These are phyloP conservation scores for Paracorniculantispora psalliotae DNA, from an alignment of 2,329 filamentous ascomycete species.

Conservation along the genomic window DNA sequence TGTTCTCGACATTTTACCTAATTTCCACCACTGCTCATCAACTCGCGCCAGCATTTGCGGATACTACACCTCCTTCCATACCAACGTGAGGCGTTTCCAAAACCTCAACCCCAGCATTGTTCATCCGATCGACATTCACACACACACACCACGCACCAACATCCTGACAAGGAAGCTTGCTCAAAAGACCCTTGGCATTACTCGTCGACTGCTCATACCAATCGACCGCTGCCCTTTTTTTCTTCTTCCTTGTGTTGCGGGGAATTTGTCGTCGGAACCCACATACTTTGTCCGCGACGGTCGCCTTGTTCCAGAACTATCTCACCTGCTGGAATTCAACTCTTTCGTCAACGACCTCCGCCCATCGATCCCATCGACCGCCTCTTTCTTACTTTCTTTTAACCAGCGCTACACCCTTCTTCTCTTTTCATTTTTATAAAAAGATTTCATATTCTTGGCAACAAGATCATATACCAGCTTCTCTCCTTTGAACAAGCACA, in stretches of 20 bases:
- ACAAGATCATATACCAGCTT: not conserved
- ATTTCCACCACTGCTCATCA: not conserved
- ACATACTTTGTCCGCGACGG: not conserved
- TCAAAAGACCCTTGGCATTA: not conserved
- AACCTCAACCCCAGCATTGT: too few relatives aligned
- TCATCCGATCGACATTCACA: not conserved
- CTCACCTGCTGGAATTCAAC: conserved; percentile 10
- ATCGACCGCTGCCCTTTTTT: not conserved
- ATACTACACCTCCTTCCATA: not conserved
- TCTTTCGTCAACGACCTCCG: not conserved
- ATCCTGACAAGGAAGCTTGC: not conserved
- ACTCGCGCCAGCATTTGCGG: too few relatives aligned
- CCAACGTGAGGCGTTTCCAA: not conserved
- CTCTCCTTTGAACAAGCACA: not conserved
- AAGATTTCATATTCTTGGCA: not conserved
- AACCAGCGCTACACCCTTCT: not conserved
- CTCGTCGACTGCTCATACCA: not conserved
- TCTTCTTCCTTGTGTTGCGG: not conserved
- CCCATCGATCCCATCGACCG: not conserved
- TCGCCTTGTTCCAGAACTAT: conserved; percentile 9
- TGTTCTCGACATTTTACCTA: too few relatives aligned
- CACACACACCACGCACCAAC: not conserved
- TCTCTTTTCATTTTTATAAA: not conserved
- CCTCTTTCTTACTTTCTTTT: not conserved
- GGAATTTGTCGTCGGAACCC: too few relatives aligned